Evolutionary conservation across 2,329 filamentous ascomycete species (phyloP).

Genomic region (Alternaria sp.): DNA sequence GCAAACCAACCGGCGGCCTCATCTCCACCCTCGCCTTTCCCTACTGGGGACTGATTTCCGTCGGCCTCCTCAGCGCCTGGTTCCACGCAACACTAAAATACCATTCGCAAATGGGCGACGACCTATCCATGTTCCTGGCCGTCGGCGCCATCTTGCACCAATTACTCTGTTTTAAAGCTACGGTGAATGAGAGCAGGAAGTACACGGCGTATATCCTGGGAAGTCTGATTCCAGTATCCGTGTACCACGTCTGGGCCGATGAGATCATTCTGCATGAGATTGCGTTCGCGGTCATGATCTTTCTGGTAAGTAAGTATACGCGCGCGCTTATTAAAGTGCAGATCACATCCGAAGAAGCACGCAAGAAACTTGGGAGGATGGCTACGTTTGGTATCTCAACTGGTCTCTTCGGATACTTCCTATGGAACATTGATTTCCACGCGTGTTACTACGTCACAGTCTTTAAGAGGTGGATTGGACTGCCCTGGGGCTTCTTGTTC

Average conservation of each 20-base stretch:
- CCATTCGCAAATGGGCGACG: constrained; percentile 60
- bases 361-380: constrained; percentile 30
- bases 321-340: constrained; percentile 35
- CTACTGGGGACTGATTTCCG: constrained; percentile 53
- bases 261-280: constrained; percentile 50
- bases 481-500: constrained; percentile 63
- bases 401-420: constrained; percentile 57
- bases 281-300: constrained; percentile 51
- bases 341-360: constrained; percentile 29
- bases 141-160: constrained; percentile 61
- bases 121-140: constrained; percentile 65
- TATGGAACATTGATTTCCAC: constrained; percentile 66
- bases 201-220: constrained; percentile 37
- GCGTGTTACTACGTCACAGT: constrained; percentile 58
- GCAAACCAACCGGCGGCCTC: constrained; percentile 34
- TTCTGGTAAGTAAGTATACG: constrained; percentile 44
- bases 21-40: constrained; percentile 45
- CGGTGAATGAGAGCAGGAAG: constrained; percentile 27
- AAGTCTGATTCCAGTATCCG: constrained; percentile 39
- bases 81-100: constrained; percentile 56
- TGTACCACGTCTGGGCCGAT: constrained; percentile 47
- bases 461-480: constrained; percentile 55
- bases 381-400: constrained; percentile 46
- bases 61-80: constrained; percentile 51
- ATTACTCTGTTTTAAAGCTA: constrained; percentile 52